Evolutionary conservation across 2,329 filamentous ascomycete species (phyloP).

Genomic region (Arthrobotrys iridis): DNA sequence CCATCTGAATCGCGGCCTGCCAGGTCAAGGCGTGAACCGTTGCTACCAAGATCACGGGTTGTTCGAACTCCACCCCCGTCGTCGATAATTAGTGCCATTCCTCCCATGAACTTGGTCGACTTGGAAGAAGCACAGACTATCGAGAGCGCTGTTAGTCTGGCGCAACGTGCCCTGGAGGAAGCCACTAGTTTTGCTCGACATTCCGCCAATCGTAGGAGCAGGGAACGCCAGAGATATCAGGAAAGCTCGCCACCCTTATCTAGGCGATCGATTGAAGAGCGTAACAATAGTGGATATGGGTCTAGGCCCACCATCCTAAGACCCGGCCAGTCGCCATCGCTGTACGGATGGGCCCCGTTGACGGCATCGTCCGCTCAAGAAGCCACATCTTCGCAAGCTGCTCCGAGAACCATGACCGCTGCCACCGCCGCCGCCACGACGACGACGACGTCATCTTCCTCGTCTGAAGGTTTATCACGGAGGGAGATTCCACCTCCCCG

Average conservation of each 20-base stretch:
- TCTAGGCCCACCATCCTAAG: conserved; percentile 64
- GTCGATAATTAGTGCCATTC: conserved; percentile 41
- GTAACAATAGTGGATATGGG: conserved; percentile 64
- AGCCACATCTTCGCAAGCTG: conserved; percentile 50
- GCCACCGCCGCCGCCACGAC: too few species aligned
- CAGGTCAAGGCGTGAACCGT: conserved; percentile 38
- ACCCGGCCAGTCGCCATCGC: conserved; percentile 64
- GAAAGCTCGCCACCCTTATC: conserved; percentile 55
- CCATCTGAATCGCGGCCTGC: conserved; percentile 46
- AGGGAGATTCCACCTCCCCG: conserved; percentile 38
- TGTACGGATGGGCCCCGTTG: conserved; percentile 71
- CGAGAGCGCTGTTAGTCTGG: conserved; percentile 38
- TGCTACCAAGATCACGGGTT: conserved; percentile 41
- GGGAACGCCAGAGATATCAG: conserved; percentile 55
- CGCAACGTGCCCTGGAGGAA: conserved; percentile 52
- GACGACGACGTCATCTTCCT: conserved; percentile 41
- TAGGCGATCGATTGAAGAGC: conserved; percentile 43
- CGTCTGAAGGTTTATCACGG: conserved; percentile 35
- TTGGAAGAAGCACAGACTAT: conserved; percentile 39
- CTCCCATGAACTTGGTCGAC: conserved; percentile 42
- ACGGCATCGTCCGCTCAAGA: conserved; percentile 57
- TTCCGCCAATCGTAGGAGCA: conserved; percentile 55
- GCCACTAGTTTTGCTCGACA: conserved; percentile 49
- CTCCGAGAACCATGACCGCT: conserved; percentile 28
- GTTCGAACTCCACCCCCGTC: conserved; percentile 45